phyloP scores from a whole-genome alignment of 177 flowering plant species.

The Tripterygium wilfordii region DNA sequence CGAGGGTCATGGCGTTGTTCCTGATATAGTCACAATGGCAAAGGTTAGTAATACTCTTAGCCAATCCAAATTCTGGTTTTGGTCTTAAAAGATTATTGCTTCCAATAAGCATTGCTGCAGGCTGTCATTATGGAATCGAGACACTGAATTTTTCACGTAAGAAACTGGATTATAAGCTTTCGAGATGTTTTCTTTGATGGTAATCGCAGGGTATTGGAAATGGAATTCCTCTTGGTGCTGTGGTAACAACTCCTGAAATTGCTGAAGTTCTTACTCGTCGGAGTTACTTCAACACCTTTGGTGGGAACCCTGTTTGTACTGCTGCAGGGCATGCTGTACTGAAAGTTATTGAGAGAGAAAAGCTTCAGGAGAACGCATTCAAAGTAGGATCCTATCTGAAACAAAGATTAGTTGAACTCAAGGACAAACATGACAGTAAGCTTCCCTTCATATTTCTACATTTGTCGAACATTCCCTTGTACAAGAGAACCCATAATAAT shows the following conservation, averaged over 20 bases:
- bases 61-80: background rate
- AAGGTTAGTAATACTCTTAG: slow-evolving; percentile 43
- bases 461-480: background rate
- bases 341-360: slow-evolving; percentile 76
- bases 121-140: background rate
- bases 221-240: slow-evolving; percentile 95
- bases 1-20: slow-evolving; percentile 87
- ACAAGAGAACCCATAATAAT: too few species aligned
- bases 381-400: slow-evolving; percentile 77
- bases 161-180: background rate
- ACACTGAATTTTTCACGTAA: too few species aligned
- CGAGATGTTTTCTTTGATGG: slow-evolving; percentile 2
- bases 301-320: slow-evolving; percentile 93
- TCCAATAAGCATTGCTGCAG: too few species aligned
- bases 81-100: background rate
- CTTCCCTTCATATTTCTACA: background rate
- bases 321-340: slow-evolving; percentile 88
- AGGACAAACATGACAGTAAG: slow-evolving; percentile 75
- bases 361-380: slow-evolving; percentile 76
- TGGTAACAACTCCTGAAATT: slow-evolving; percentile 92
- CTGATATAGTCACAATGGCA: slow-evolving; percentile 99
- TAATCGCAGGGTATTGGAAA: slow-evolving; percentile 85
- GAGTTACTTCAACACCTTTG: slow-evolving; percentile 87
- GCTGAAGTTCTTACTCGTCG: slow-evolving; percentile 78
- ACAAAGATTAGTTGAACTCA: slow-evolving; percentile 55